These are phyloP conservation scores for Aeminium ludgeri DNA, from an alignment of 495 filamentous ascomycete species.

Conservation along the genomic window DNA sequence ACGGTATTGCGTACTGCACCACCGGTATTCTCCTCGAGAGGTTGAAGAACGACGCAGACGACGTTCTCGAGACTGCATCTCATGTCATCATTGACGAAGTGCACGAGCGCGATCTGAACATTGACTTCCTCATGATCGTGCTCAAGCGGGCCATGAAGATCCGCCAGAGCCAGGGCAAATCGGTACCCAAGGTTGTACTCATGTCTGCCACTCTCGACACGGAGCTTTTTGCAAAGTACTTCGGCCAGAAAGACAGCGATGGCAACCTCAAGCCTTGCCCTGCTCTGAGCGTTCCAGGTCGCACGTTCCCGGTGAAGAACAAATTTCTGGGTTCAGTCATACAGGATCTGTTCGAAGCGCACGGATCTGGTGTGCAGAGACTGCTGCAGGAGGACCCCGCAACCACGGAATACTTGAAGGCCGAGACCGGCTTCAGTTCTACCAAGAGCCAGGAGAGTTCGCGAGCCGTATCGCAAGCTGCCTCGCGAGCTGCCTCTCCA, in stretches of 20 bases:
- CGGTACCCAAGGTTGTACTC: constrained; percentile 35
- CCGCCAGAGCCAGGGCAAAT: constrained; percentile 22
- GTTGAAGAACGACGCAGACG: constrained; percentile 28
- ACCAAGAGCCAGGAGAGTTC: neutral
- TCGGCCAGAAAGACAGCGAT: constrained; percentile 18
- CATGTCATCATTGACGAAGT: constrained; percentile 46
- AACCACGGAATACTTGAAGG: constrained; percentile 24
- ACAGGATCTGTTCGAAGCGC: constrained; percentile 21
- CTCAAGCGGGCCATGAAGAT: constrained; percentile 32
- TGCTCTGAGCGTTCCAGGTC: constrained; percentile 36
- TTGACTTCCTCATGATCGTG: constrained; percentile 40
- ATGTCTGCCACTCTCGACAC: constrained; percentile 46
- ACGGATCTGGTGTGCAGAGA: constrained; percentile 9
- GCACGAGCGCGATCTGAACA: constrained; percentile 39
- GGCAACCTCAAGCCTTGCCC: constrained; percentile 26
- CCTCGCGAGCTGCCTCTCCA: neutral
- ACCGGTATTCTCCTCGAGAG: constrained; percentile 38
- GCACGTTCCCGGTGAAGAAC: constrained; percentile 37
- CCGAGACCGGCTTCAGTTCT: constrained; percentile 20
- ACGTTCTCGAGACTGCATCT: constrained; percentile 29
- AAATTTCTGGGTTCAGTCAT: constrained; percentile 36
- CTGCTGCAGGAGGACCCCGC: constrained; percentile 21
- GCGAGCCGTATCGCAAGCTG: neutral
- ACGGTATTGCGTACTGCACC: constrained; percentile 41
- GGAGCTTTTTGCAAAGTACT: constrained; percentile 39